Conservation (phyloP, 208 protist species). For the Leishmania aethiopica region DNA sequence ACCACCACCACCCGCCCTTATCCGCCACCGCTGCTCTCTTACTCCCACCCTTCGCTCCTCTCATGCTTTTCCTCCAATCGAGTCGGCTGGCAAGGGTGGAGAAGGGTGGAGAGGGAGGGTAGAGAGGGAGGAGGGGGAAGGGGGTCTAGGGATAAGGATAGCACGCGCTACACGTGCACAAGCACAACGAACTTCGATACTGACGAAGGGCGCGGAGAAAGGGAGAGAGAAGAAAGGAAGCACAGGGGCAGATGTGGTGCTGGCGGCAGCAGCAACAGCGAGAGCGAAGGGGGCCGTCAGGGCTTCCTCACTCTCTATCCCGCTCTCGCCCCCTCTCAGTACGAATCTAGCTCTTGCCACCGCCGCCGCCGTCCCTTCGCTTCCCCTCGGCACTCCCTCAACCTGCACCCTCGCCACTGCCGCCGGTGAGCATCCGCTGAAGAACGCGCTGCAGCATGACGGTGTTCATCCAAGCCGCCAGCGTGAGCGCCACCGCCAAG, state of each 20-base stretch:
- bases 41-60: not conserved
- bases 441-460: slow-evolving; percentile 28
- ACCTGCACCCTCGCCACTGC: not conserved
- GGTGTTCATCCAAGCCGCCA: slow-evolving; percentile 34
- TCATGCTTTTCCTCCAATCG: not conserved
- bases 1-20: not conserved
- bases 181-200: not conserved
- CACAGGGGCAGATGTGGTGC: not conserved
- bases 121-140: no score
- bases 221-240: not conserved
- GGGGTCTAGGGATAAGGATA: not conserved
- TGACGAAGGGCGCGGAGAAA: not conserved
- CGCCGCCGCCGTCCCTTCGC: not conserved
- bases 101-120: no score
- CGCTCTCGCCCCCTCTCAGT: not conserved
- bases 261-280: not conserved
- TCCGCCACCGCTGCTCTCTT: not conserved
- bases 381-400: not conserved
- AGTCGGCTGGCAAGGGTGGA: not conserved
- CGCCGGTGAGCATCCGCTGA: not conserved
- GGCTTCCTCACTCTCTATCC: not conserved
- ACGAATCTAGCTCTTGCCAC: not conserved
- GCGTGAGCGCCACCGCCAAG: slow-evolving; percentile 24
- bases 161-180: not conserved
- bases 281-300: not conserved